Percentiles rank a stretch among this genome's conserved stretches.
Evolutionary conservation across 257 asterid species (phyloP).

Genomic region (Pogostemon cablin): DNA sequence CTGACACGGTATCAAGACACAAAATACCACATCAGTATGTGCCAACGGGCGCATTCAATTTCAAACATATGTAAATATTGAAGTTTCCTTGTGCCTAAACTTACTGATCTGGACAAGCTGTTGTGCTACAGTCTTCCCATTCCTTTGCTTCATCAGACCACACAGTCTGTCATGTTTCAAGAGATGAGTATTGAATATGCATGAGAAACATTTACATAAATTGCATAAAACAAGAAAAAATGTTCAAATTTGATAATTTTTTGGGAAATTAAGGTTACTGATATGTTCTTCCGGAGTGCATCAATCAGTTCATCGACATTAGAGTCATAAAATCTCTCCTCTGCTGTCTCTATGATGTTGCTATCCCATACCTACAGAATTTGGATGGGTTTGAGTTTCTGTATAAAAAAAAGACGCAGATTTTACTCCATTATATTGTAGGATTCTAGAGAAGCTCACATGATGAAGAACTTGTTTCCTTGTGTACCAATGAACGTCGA

Average conservation of each 20-base stretch:
- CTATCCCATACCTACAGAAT: constrained; percentile 76
- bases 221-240: background rate
- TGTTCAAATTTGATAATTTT: background rate
- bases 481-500: constrained; percentile 81
- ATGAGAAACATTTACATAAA: background rate
- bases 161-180: constrained; percentile 46
- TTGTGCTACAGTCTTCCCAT: constrained; percentile 73
- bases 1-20: no score
- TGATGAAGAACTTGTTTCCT: constrained; percentile 80
- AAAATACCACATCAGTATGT: no score
- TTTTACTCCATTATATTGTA: background rate
- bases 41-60: no score
- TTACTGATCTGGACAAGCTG: constrained; percentile 76
- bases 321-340: constrained; percentile 57
- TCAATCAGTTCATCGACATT: constrained; percentile 48
- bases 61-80: no score
- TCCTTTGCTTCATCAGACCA: constrained; percentile 72
- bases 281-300: constrained; percentile 65
- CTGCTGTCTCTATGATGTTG: constrained; percentile 79
- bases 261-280: constrained; percentile 44
- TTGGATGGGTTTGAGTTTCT: background rate
- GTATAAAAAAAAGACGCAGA: background rate
- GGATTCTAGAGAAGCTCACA: constrained; percentile 42
- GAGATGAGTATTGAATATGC: background rate
- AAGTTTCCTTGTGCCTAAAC: constrained; percentile 28